A percentile compares a stretch with the other conserved stretches of the same genome.
phyloP scores from a whole-genome alignment of 148 eudicot species.

The Polygonum aviculare region DNA sequence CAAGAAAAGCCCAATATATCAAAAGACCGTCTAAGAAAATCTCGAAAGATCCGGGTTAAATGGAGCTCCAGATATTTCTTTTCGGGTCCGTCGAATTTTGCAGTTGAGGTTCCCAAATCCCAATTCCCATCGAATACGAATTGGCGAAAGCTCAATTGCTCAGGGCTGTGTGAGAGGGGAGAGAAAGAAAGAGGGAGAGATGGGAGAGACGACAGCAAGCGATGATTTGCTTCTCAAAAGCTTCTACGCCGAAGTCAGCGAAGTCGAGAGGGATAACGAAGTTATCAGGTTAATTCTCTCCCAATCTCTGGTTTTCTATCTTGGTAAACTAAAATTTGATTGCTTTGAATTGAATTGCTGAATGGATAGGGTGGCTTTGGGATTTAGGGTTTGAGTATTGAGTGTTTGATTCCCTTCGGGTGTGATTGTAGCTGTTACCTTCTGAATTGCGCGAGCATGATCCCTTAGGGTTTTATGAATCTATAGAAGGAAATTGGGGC shows the following conservation, averaged over 20 bases:
- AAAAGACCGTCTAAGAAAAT: not conserved
- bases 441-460: constrained; percentile 1
- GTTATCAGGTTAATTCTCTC: constrained; percentile 44
- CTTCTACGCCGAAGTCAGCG: constrained; percentile 88
- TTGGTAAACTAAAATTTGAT: not conserved
- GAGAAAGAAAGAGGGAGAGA: constrained; percentile 15
- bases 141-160: not conserved
- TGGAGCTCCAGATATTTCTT: not conserved
- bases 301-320: not conserved
- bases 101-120: not conserved
- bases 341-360: not conserved
- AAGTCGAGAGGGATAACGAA: constrained; percentile 92
- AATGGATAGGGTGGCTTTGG: not conserved
- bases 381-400: not conserved
- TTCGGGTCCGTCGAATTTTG: constrained; percentile 5
- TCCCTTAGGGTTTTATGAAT: constrained; percentile 4
- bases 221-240: constrained; percentile 76
- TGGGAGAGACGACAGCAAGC: constrained; percentile 45
- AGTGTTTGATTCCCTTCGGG: not conserved
- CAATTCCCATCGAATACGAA: not conserved
- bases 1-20: not conserved
- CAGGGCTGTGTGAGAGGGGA: not conserved
- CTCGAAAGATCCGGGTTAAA: not conserved
- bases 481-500: not conserved
- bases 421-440: not conserved